A percentile compares a stretch with the other conserved stretches of the same genome.
Evolutionary conservation across 345 rosid species (phyloP).

Genomic region (Mangifera indica): DNA sequence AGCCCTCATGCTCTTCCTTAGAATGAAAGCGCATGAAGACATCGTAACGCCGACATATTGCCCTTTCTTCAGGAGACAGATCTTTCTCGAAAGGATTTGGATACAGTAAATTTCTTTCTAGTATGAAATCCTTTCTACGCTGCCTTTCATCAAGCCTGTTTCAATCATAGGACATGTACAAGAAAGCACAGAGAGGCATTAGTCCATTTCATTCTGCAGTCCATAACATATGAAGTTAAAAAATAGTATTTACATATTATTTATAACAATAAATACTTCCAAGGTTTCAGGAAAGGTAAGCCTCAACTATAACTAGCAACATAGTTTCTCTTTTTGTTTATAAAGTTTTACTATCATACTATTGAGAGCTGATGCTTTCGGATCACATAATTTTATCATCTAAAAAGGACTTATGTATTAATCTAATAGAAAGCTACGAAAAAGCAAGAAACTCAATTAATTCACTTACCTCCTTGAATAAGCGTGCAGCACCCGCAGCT

Average conservation of each 20-base stretch:
- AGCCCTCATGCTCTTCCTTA: conserved; percentile 85
- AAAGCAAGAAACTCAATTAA: conserved; percentile 1
- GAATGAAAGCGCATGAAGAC: conserved; percentile 90
- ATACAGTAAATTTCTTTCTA: conserved; percentile 76
- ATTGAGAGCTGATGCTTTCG: not conserved
- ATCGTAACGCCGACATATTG: conserved; percentile 66
- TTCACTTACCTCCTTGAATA: conserved; percentile 71
- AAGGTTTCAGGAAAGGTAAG: not conserved
- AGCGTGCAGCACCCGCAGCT: conserved; percentile 75
- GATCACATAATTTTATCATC: not conserved
- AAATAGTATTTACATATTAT: no score
- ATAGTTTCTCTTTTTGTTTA: not conserved
- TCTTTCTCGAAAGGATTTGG: conserved; percentile 75
- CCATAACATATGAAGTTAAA: not conserved
- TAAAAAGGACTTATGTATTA: not conserved
- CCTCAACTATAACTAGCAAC: not conserved
- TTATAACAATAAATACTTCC: not conserved
- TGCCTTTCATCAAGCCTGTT: conserved; percentile 95
- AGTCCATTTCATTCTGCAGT: not conserved
- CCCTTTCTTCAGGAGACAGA: conserved; percentile 78
- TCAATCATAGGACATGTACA: conserved; percentile 7
- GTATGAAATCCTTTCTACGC: conserved; percentile 83
- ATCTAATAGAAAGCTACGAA: not conserved
- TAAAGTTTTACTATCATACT: not conserved
- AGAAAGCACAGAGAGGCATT: not conserved